phyloP scores from a whole-genome alignment of 2,329 filamentous ascomycete species.

The Pyrenochaeta sp. region DNA sequence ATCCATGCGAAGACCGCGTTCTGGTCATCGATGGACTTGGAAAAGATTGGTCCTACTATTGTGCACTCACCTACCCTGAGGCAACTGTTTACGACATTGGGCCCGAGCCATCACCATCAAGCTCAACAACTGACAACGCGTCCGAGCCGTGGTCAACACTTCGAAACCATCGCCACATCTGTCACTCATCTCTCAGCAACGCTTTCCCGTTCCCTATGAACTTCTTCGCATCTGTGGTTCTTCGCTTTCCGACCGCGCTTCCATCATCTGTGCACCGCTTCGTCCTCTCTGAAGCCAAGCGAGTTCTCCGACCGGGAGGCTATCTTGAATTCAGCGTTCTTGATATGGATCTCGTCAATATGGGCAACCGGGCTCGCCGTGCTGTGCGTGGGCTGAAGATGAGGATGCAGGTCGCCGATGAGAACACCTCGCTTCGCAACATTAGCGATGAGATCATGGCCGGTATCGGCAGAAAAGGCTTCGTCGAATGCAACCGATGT shows the following conservation, averaged over 20 bases:
- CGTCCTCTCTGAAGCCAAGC: slow-evolving; percentile 76
- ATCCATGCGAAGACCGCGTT: slow-evolving; percentile 68
- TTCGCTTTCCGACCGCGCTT: slow-evolving; percentile 76
- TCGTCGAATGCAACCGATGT: slow-evolving; percentile 76
- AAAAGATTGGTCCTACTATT: slow-evolving; percentile 91
- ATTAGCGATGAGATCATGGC: slow-evolving; percentile 67
- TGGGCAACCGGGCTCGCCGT: slow-evolving; percentile 75
- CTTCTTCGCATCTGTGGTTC: slow-evolving; percentile 78
- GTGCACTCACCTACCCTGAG: slow-evolving; percentile 78
- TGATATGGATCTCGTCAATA: slow-evolving; percentile 82
- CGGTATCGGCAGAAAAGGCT: slow-evolving; percentile 73
- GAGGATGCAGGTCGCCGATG: slow-evolving; percentile 68
- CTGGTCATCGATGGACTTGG: slow-evolving; percentile 84
- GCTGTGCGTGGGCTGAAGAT: slow-evolving; percentile 77
- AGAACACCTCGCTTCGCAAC: slow-evolving; percentile 66
- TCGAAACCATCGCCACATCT: slow-evolving; percentile 78
- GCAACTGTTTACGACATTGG: slow-evolving; percentile 79
- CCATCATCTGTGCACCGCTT: slow-evolving; percentile 74
- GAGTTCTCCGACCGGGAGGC: slow-evolving; percentile 79
- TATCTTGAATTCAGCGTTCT: slow-evolving; percentile 81
- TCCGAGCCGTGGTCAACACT: slow-evolving; percentile 48
- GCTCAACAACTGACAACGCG: slow-evolving; percentile 17
- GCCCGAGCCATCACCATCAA: slow-evolving; percentile 36
- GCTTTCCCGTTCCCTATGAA: slow-evolving; percentile 79
- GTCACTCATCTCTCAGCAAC: slow-evolving; percentile 68